Percentiles rank a stretch among this genome's conserved stretches.
These are phyloP conservation scores for Fomes fomentarius DNA, from an alignment of 1,284 basidiomycete genomes.

Conservation along the genomic window DNA sequence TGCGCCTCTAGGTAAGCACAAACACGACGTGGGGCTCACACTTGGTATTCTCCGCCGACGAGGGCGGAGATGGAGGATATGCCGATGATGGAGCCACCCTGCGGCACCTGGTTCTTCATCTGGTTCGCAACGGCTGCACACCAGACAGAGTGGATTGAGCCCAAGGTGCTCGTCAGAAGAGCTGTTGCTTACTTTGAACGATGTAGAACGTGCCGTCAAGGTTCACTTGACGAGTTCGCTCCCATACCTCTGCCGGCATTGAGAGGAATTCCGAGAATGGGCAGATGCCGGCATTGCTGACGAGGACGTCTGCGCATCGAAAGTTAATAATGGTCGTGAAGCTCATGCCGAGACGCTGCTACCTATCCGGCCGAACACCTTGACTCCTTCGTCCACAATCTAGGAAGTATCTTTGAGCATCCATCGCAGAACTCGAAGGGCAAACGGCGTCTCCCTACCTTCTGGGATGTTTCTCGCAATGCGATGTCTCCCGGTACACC, in stretches of 20 bases:
- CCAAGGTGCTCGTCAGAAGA: no score
- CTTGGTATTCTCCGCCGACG: constrained; percentile 77
- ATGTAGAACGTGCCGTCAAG: constrained; percentile 81
- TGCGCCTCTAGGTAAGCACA: neutral
- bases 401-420: constrained; percentile 27
- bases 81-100: constrained; percentile 77
- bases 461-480: constrained; percentile 58
- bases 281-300: constrained; percentile 83
- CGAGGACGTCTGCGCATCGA: constrained; percentile 55
- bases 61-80: constrained; percentile 80
- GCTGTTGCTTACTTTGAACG: constrained; percentile 67
- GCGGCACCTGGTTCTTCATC: constrained; percentile 72
- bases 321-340: no score
- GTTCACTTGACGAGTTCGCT: constrained; percentile 73
- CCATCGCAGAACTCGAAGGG: neutral
- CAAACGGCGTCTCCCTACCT: constrained; percentile 39
- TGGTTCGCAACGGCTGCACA: constrained; percentile 69
- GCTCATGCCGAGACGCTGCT: no score
- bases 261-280: constrained; percentile 80
- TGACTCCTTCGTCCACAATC: constrained; percentile 64
- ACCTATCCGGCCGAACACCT: constrained; percentile 70
- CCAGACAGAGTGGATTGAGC: no score
- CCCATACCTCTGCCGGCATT: constrained; percentile 74
- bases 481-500: constrained; percentile 72
- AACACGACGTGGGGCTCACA: constrained; percentile 37